A percentile compares a stretch with the other conserved stretches of the same genome.
Evolutionary conservation across 2,329 filamentous ascomycete genomes (phyloP).

Genomic region (Hypoxylon sp.): DNA sequence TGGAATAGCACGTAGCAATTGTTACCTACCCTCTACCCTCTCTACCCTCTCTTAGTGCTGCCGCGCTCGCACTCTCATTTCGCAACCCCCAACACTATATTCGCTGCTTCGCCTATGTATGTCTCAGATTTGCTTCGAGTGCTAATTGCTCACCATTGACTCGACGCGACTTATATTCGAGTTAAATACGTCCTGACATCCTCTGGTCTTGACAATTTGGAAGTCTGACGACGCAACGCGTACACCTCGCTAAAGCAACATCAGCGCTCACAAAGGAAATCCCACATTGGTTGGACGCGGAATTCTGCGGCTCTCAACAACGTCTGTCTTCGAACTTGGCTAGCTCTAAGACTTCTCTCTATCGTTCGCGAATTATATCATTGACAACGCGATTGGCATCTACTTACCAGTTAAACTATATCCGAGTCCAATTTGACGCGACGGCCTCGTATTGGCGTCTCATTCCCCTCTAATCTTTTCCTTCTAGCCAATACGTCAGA

Average conservation of each 20-base stretch:
- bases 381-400: slow-evolving; percentile 29
- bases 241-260: slow-evolving; percentile 37
- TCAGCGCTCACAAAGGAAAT: slow-evolving; percentile 30
- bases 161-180: slow-evolving; percentile 29
- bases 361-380: slow-evolving; percentile 16
- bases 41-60: not conserved
- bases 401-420: slow-evolving; percentile 17
- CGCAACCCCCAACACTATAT: not conserved
- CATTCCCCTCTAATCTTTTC: slow-evolving; percentile 5
- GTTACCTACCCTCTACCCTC: not conserved
- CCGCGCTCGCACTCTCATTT: slow-evolving; percentile 16
- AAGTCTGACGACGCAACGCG: slow-evolving; percentile 38
- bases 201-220: slow-evolving; percentile 24
- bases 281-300: slow-evolving; percentile 16
- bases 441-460: slow-evolving; percentile 23
- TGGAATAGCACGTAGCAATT: slow-evolving; percentile 9
- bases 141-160: slow-evolving; percentile 17
- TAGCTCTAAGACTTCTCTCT: slow-evolving; percentile 23
- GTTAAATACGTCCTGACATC: slow-evolving; percentile 12
- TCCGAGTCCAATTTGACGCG: slow-evolving; percentile 36
- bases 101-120: slow-evolving; percentile 27
- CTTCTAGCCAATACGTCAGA: slow-evolving; percentile 15
- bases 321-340: slow-evolving; percentile 15
- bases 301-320: slow-evolving; percentile 22
- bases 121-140: slow-evolving; percentile 27